Percentiles rank a stretch among this genome's conserved stretches.
Evolutionary conservation across 306 rosid genomes (phyloP).

Genomic region (Macrotyloma uniflorum): DNA sequence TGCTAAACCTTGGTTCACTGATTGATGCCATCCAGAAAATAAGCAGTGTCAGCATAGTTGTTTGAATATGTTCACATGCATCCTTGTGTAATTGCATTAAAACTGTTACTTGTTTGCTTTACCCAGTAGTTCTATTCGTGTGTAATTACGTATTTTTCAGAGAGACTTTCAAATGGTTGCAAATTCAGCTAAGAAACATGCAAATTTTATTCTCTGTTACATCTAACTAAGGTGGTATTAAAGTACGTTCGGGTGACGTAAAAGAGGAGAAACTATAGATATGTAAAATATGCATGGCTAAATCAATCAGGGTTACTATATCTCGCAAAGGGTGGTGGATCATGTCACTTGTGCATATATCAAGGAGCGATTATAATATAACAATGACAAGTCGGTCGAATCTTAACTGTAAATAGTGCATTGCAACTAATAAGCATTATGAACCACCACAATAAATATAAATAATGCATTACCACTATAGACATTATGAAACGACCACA

Average conservation of each 20-base stretch:
- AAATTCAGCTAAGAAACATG: not conserved
- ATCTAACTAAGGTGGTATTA: not conserved
- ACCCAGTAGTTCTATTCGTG: not conserved
- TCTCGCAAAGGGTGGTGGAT: not conserved
- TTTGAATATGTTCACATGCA: not conserved
- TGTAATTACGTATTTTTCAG: not conserved
- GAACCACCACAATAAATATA: not conserved
- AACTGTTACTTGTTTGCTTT: too few relatives aligned
- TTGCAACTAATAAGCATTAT: not conserved
- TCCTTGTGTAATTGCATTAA: not conserved
- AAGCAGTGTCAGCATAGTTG: conserved; percentile 13
- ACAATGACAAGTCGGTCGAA: not conserved
- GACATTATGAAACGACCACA: not conserved
- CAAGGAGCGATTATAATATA: not conserved
- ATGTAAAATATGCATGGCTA: conserved; percentile 14
- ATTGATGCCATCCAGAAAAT: conserved; percentile 15
- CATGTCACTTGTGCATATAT: not conserved
- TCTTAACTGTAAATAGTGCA: not conserved
- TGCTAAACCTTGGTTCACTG: conserved; percentile 65
- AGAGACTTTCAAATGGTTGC: not conserved
- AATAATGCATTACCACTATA: conserved; percentile 4
- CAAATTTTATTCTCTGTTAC: not conserved
- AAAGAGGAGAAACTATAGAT: not conserved
- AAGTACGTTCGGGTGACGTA: not conserved
- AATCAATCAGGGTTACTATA: not conserved